These are phyloP conservation scores for Scleromitrula shiraiana DNA, from an alignment of 2,329 filamentous ascomycete species.

Conservation along the genomic window DNA sequence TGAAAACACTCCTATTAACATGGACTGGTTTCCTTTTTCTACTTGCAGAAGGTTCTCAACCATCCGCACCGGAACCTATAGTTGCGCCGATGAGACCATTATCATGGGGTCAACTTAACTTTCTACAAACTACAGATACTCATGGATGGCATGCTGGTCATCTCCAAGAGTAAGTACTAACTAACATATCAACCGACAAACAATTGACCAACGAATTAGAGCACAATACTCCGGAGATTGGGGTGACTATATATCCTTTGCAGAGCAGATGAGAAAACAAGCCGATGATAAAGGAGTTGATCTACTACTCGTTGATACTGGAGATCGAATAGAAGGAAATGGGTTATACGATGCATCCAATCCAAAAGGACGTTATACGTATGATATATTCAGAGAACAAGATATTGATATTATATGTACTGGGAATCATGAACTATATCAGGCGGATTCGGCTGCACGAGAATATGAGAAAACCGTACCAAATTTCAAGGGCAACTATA, in stretches of 20 bases:
- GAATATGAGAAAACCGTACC: conserved; percentile 77
- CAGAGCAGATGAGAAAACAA: conserved; percentile 68
- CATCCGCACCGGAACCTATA: conserved; percentile 69
- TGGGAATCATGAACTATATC: conserved; percentile 95
- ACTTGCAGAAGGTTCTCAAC: conserved; percentile 53
- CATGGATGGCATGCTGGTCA: conserved; percentile 96
- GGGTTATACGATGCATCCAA: conserved; percentile 85
- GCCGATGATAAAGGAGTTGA: conserved; percentile 75
- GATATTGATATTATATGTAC: conserved; percentile 75
- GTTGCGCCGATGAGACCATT: conserved; percentile 76
- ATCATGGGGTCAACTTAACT: conserved; percentile 91
- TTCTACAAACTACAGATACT: conserved; percentile 92
- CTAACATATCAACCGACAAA: not conserved
- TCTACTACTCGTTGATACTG: conserved; percentile 88
- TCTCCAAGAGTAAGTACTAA: conserved; percentile 63
- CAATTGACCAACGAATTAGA: conserved; percentile 36
- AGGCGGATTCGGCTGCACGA: conserved; percentile 64
- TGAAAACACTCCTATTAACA: conserved; percentile 16
- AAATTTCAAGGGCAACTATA: conserved; percentile 70
- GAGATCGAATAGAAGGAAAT: conserved; percentile 88
- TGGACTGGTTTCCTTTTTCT: conserved; percentile 16
- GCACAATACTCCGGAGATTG: conserved; percentile 92
- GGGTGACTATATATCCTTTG: conserved; percentile 96
- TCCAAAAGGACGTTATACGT: conserved; percentile 83
- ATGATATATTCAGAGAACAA: conserved; percentile 78